phyloP scores from a whole-genome alignment of 306 rosid species.

The Cucumis melo region DNA sequence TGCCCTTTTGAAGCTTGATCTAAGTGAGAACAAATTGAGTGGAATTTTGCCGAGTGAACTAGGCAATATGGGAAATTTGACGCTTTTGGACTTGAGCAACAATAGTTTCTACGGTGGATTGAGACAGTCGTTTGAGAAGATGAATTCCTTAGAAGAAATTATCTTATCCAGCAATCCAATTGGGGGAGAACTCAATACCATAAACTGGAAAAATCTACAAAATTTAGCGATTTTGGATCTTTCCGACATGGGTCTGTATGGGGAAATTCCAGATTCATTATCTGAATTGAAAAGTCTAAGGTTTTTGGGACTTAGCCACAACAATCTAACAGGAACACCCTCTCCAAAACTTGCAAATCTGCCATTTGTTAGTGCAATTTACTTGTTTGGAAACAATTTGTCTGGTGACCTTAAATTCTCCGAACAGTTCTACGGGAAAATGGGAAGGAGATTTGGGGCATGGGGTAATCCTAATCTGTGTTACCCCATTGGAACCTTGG shows the following conservation, averaged over 20 bases:
- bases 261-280: constrained; percentile 72
- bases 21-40: constrained; percentile 50
- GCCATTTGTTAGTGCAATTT: constrained; percentile 57
- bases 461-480: constrained; percentile 79
- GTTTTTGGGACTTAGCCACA: constrained; percentile 63
- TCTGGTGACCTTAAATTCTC: constrained; percentile 59
- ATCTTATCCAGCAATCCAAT: constrained; percentile 66
- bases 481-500: constrained; percentile 27
- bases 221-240: constrained; percentile 65
- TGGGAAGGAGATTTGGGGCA: constrained; percentile 84
- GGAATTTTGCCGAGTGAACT: constrained; percentile 36
- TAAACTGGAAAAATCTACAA: constrained; percentile 48
- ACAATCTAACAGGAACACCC: constrained; percentile 56
- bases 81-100: constrained; percentile 68
- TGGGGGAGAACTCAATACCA: constrained; percentile 42
- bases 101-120: constrained; percentile 69
- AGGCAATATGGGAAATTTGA: constrained; percentile 35
- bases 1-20: constrained; percentile 66
- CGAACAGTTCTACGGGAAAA: constrained; percentile 37
- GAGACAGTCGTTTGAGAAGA: constrained; percentile 35
- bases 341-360: constrained; percentile 52
- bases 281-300: constrained; percentile 52
- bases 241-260: constrained; percentile 44
- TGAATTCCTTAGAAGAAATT: constrained; percentile 49
- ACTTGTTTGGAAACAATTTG: constrained; percentile 66